Conservation (phyloP, 1,284 basidiomycete species). For the Ustilago trichophora region DNA sequence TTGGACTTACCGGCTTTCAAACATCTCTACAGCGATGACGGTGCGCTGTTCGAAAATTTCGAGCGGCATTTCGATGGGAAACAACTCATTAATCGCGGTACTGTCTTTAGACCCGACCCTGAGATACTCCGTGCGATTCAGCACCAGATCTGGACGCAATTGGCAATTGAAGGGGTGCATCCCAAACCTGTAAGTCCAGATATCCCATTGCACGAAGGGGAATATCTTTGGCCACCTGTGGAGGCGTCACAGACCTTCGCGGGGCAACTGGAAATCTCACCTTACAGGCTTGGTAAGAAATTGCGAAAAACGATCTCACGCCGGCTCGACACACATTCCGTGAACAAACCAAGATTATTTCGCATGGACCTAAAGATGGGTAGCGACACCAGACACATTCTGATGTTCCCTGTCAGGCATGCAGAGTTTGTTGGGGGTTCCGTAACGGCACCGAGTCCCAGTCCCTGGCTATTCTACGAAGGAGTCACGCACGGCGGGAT, state of each 20-base stretch:
- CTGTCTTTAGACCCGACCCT: neutral
- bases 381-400: neutral
- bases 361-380: neutral
- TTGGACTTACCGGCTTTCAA: neutral
- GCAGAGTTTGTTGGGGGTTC: no score
- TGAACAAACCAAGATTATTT: neutral
- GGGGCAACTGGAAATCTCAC: no score
- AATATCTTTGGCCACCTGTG: constrained; percentile 16
- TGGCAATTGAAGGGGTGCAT: no score
- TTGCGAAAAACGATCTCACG: no score
- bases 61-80: neutral
- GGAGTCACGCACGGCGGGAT: neutral
- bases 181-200: no score
- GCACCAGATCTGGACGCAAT: neutral
- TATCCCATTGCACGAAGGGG: constrained; percentile 1
- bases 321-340: no score
- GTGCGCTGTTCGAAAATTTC: no score
- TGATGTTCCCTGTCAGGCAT: neutral
- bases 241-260: no score
- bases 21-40: constrained; percentile 2
- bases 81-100: neutral
- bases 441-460: no score
- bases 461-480: constrained; percentile 10
- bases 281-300: no score
- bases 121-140: neutral